Percentiles rank a stretch among this genome's conserved stretches.
Conservation (phyloP, 2,329 filamentous ascomycete species). For the Neurospora sp. region DNA sequence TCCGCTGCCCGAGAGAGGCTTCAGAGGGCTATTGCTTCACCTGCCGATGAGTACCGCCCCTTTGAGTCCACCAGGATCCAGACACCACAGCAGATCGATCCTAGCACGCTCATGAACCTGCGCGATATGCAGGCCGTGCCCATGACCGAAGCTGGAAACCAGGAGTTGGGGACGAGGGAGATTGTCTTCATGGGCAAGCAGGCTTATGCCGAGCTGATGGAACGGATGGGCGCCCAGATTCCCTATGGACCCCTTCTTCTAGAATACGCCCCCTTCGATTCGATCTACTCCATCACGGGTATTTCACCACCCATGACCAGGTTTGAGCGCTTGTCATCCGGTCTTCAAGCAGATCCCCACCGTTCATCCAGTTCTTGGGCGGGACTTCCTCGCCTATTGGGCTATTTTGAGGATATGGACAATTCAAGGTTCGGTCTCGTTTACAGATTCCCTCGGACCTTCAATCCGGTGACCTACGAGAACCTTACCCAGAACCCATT, state of each 20-base stretch:
- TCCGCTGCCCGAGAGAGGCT: slow-evolving; percentile 23
- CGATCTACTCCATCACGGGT: slow-evolving; percentile 51
- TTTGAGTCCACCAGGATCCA: slow-evolving; percentile 54
- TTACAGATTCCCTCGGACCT: slow-evolving; percentile 61
- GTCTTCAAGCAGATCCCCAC: slow-evolving; percentile 44
- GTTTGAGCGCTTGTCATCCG: slow-evolving; percentile 53
- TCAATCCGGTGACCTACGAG: slow-evolving; percentile 48
- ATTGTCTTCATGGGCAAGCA: slow-evolving; percentile 43
- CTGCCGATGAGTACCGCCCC: slow-evolving; percentile 35
- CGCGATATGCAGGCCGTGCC: slow-evolving; percentile 30
- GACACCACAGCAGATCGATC: slow-evolving; percentile 51
- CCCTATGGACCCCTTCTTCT: slow-evolving; percentile 52
- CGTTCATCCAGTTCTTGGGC: slow-evolving; percentile 44
- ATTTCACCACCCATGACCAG: slow-evolving; percentile 56
- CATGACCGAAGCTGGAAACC: slow-evolving; percentile 25
- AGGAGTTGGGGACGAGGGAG: slow-evolving; percentile 28
- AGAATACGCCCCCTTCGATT: slow-evolving; percentile 59
- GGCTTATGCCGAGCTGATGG: slow-evolving; percentile 39
- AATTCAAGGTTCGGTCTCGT: slow-evolving; percentile 63
- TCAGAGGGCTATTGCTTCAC: slow-evolving; percentile 25
- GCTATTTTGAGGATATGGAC: slow-evolving; percentile 67
- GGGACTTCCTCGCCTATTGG: slow-evolving; percentile 50
- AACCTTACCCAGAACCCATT: slow-evolving; percentile 38
- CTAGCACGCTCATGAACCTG: slow-evolving; percentile 40
- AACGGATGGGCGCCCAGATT: slow-evolving; percentile 29